Conservation (phyloP, 805 yeast genomes). For the Nakazawaea pomicola region DNA sequence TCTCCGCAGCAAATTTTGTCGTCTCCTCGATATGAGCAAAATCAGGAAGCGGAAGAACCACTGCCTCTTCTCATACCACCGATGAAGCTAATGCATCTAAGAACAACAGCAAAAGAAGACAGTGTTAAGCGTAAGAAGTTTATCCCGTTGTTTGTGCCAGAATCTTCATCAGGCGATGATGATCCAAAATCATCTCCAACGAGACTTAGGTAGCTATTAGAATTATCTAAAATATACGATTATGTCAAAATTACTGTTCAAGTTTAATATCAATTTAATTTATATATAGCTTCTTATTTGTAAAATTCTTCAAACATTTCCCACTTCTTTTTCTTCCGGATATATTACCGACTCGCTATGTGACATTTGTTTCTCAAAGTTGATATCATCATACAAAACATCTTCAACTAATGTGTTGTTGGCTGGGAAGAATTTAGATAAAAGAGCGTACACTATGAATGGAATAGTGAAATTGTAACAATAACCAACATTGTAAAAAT, state of each 20-base stretch:
- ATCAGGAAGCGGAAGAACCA: neutral
- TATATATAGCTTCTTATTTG: too few species aligned
- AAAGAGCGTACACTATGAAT: constrained; percentile 20
- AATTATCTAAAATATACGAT: too few species aligned
- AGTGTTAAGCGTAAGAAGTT: neutral
- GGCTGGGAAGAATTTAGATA: constrained; percentile 22
- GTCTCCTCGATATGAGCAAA: neutral
- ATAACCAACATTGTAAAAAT: constrained; percentile 26
- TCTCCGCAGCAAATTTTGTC: constrained; percentile 3
- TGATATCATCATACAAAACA: constrained; percentile 5
- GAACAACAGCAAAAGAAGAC: neutral
- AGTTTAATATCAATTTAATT: too few species aligned
- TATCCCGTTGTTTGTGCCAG: neutral
- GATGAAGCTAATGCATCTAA: constrained; percentile 3
- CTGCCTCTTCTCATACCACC: neutral
- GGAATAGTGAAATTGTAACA: constrained; percentile 26
- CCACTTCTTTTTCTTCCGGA: constrained; percentile 1
- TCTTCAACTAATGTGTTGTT: constrained; percentile 5
- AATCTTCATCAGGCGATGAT: neutral
- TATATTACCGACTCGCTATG: constrained; percentile 2
- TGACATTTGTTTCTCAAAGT: constrained; percentile 5
- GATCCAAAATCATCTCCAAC: too few species aligned
- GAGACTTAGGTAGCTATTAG: too few species aligned
- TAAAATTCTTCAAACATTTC: neutral
- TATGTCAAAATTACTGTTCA: too few species aligned